These are phyloP conservation scores for Verruconis gallopava DNA, from an alignment of 2,329 filamentous ascomycete genomes.

Conservation along the genomic window DNA sequence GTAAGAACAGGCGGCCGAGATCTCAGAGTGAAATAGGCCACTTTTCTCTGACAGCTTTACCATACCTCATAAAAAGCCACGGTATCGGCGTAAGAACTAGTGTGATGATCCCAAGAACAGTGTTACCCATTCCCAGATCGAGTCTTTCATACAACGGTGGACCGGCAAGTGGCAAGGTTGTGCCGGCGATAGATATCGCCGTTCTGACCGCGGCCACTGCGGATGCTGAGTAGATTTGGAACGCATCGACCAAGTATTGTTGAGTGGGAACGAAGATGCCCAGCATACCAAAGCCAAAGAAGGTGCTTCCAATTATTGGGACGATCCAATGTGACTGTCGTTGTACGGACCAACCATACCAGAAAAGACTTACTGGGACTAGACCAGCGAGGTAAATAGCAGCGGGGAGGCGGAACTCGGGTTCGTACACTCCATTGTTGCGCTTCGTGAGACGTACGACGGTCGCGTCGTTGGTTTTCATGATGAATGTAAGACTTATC, in stretches of 20 bases:
- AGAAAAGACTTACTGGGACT: constrained; percentile 17
- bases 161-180: constrained; percentile 8
- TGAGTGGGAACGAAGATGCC: constrained; percentile 6
- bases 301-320: constrained; percentile 4
- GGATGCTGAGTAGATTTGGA: constrained; percentile 7
- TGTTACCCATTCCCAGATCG: constrained; percentile 7
- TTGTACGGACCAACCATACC: constrained; percentile 20
- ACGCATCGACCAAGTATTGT: constrained; percentile 9
- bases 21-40: no score
- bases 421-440: constrained; percentile 14
- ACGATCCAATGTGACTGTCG: constrained; percentile 15
- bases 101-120: constrained; percentile 4
- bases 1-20: no score
- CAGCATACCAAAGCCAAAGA: constrained; percentile 8
- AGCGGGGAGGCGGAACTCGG: constrained; percentile 12
- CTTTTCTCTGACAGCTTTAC: constrained; percentile 4
- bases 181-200: constrained; percentile 1
- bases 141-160: constrained; percentile 3
- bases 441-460: constrained; percentile 12
- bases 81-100: constrained; percentile 8
- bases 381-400: constrained; percentile 3
- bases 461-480: constrained; percentile 14
- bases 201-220: constrained; percentile 2
- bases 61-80: constrained; percentile 9
- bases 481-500: constrained; percentile 12